Evolutionary conservation across 208 protist genomes (phyloP), one percentile per base, ranked within the genome.

Genomic region (Crithidia sp.): DNA sequence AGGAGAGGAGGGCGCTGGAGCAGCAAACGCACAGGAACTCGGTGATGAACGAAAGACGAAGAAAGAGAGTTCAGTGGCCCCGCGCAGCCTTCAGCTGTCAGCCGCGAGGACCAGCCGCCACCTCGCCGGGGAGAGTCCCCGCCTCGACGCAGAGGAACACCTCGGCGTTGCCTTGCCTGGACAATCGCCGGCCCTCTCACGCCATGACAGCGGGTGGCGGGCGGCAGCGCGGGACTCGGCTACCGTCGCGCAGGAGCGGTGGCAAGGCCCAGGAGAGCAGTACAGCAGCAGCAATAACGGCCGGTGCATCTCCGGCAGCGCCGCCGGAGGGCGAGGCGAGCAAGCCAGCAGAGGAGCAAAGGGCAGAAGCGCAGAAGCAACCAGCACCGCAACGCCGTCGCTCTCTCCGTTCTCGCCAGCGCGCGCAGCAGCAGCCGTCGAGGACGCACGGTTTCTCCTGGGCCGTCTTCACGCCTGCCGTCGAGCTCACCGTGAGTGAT

Each of bases 401-500:
- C 28, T 28, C 28, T 28, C 28, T 28, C 12, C 28, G 55, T 40
- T 49, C 19, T 12, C 66, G 37, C 5, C 54, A 45, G n/a, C 43
- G 52, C 28, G 19, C 9, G 43, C 36, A 45, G 16, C 3, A 53
- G 28, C 69, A 19, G 28, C 28, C 28, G 19, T 41, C 58, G 37
- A 63, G 68, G 43, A 17, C 54, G 7, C 75, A 36, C 54, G 61
- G 57, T 50, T 61, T 81, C 70, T 85, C 82, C 0, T 71, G 86
- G 40, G 77, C 70, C 7, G 57, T 83, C 13, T 84, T 85, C 47
- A 74, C 81, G 8, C 74, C 85, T 8, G 47, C 79, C 9, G 59
- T 86, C n/a, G 81, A 88, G 59, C 44, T 91, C 28, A 90, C 82
- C 40, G 43, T 94, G 13, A 90, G 89, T 52, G 86, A 90, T 64